A percentile compares a stretch with the other conserved stretches of the same genome.
Conservation (phyloP, 768 basidiomycete species). For the Pleurotus tuoliensis region DNA sequence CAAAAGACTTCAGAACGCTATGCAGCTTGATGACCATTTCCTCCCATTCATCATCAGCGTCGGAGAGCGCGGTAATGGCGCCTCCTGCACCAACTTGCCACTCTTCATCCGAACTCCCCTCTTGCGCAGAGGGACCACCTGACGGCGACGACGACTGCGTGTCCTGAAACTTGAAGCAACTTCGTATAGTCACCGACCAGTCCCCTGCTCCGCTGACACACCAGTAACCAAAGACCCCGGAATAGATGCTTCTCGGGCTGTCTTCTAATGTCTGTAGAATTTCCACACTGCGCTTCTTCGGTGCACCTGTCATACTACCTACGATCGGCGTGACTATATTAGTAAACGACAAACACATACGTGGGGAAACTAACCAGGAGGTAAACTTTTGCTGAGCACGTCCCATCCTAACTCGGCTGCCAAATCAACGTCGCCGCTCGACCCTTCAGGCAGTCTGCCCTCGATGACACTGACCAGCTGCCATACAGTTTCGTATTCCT, state of each 20-base stretch:
- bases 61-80: conserved; percentile 90
- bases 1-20: conserved; percentile 69
- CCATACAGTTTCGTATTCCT: conserved; percentile 93
- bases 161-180: conserved; percentile 66
- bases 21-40: conserved; percentile 88
- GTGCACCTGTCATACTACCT: conserved; percentile 98
- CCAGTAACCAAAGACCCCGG: conserved; percentile 93
- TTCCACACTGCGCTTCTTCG: conserved; percentile 91
- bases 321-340: not conserved
- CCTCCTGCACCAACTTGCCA: conserved; percentile 93
- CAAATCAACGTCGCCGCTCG: conserved; percentile 23
- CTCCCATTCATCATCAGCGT: conserved; percentile 87
- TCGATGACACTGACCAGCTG: conserved; percentile 93
- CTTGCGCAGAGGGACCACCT: not conserved
- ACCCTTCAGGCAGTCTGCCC: conserved; percentile 45
- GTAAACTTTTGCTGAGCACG: conserved; percentile 72
- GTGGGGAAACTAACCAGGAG: conserved; percentile 61
- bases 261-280: conserved; percentile 80
- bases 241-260: conserved; percentile 74
- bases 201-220: conserved; percentile 85
- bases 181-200: conserved; percentile 93
- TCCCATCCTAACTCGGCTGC: conserved; percentile 65
- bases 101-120: conserved; percentile 33
- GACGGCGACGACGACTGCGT: not conserved
- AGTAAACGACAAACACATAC: not conserved